Base-by-base conservation (phyloP, 2,329 filamentous ascomycete species). In the Hortaea sp. region DNA sequence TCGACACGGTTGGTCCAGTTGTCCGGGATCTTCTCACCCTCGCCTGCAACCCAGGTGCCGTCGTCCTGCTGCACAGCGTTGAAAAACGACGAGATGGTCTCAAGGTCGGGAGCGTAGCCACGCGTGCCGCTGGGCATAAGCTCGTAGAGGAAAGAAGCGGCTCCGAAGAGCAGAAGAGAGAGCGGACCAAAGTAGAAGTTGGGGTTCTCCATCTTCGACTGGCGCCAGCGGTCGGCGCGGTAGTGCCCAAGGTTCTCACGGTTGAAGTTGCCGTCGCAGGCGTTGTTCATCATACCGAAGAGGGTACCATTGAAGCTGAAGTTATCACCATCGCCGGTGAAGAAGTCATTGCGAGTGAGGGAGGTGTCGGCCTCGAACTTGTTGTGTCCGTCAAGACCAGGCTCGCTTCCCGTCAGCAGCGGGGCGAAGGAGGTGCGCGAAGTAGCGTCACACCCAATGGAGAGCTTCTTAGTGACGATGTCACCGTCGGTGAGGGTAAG, bases 371-470 rank as follows among this genome's bases (percentile, higher is more conserved):
- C 56, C 49, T 70, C 67, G 44, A 69, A 70, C 55, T 70, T 71
- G 55, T 70, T 69, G 55, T 71, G 69, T 29, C 63, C 67, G 32
- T 69, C 63, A 6, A 71, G 60, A 42, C 69, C 69, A 7, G 66
- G 67, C 53, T 70, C 62, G 30, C 53, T 56, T 40, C 68, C 69
- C 45, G 59, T 64, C 30, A 62, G 43, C 29, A 49, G 46, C 10
- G 66, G 56, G 49, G 52, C 57, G 52, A 57, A 43, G 1, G 68
- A 67, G 7, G 68, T 71, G 6, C 67, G 60, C 5, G 54, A 62
- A 2, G 69, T 70, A 20, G 69, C 67, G 50, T 72, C 68, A 39
- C 68, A 71, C n/a, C 68, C 67, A 41, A 71, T 69, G 38, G 65
- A 68, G 5, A 71, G 59, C 55, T 69, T 69, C 43, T 62, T 54